Percentiles rank a stretch among this genome's conserved stretches.
Conservation (phyloP, 306 rosid genomes). For the Rosa lucieae region DNA sequence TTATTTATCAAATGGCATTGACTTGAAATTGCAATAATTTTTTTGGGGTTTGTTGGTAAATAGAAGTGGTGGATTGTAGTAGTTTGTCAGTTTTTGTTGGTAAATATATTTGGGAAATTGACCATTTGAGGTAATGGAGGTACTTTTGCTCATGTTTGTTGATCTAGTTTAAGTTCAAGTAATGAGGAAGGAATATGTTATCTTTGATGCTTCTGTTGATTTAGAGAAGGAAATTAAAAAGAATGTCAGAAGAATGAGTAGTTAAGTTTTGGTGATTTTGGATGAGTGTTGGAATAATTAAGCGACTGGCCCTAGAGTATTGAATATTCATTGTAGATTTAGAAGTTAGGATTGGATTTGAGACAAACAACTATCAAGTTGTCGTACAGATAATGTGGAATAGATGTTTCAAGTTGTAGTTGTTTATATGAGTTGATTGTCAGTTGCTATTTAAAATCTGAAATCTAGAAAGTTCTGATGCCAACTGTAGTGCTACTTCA, state of each 20-base stretch:
- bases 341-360: neutral
- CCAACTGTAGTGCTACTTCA: neutral
- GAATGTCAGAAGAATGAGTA: neutral
- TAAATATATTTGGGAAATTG: no score
- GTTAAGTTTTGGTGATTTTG: neutral
- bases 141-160: neutral
- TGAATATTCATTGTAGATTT: no score
- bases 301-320: neutral
- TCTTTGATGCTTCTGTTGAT: neutral
- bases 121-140: neutral
- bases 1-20: no score
- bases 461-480: neutral
- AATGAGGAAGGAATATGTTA: neutral
- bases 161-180: neutral
- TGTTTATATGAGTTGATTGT: neutral
- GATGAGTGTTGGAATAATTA: neutral
- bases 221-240: neutral
- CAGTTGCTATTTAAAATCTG: neutral
- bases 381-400: neutral
- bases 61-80: no score
- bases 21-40: no score
- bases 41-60: no score
- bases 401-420: neutral
- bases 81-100: no score
- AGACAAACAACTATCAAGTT: neutral